A percentile compares a stretch with the other conserved stretches of the same genome.
These are phyloP conservation scores for Talaromyces sp. DNA, from an alignment of 2,329 filamentous ascomycete genomes.

Conservation along the genomic window DNA sequence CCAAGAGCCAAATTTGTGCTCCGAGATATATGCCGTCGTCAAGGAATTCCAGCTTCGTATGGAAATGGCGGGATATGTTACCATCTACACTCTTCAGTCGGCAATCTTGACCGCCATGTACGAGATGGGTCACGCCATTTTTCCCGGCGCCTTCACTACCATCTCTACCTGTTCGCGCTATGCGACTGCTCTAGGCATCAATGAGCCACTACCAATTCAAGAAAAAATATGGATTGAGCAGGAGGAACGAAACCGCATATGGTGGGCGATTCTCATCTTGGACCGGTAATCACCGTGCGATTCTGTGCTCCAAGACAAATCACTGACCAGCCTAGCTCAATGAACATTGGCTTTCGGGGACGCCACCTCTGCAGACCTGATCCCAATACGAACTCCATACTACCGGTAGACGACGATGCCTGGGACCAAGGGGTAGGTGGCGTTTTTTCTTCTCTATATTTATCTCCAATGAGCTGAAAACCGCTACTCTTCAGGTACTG, in stretches of 20 bases:
- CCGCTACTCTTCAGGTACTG: background rate
- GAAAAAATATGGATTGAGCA: background rate
- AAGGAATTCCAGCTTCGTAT: slow-evolving; percentile 1
- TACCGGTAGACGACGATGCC: background rate
- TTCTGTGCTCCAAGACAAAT: background rate
- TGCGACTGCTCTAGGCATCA: background rate
- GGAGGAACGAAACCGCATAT: slow-evolving; percentile 2
- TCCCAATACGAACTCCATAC: background rate
- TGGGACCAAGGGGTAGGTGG: slow-evolving; percentile 1
- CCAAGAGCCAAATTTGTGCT: background rate
- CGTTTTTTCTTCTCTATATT: background rate
- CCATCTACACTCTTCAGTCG: background rate
- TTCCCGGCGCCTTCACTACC: background rate
- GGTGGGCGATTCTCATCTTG: slow-evolving; percentile 1
- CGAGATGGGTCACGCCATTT: slow-evolving; percentile 1
- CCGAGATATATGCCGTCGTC: background rate
- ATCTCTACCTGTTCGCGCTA: background rate
- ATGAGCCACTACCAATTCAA: background rate
- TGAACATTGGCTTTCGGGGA: background rate
- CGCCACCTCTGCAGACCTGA: background rate
- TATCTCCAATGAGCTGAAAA: background rate
- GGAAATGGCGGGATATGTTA: background rate
- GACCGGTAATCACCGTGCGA: background rate
- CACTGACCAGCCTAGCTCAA: background rate
- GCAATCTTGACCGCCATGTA: slow-evolving; percentile 1